Percentiles rank a stretch among this genome's conserved stretches.
Conservation (phyloP, 768 basidiomycete genomes). For the Lyophyllum semitale region DNA sequence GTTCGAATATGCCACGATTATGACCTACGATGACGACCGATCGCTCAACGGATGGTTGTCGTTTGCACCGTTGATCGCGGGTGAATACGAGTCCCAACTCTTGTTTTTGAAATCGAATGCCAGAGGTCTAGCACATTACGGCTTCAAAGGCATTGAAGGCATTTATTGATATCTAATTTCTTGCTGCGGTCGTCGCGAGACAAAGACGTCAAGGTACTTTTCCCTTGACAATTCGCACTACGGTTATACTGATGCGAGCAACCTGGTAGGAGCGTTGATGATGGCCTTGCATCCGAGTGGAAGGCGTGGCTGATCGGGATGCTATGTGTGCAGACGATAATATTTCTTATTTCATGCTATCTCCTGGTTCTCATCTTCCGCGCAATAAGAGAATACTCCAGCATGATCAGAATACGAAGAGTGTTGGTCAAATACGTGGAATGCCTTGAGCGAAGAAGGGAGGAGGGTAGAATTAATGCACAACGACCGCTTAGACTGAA, state of each 20-base stretch:
- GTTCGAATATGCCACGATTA: conserved; percentile 22
- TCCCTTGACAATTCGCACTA: not conserved
- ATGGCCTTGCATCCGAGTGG: not conserved
- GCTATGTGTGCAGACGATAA: no score
- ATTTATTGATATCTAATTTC: conserved; percentile 1
- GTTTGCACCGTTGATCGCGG: conserved; percentile 1
- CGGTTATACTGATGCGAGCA: not conserved
- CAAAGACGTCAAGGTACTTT: not conserved
- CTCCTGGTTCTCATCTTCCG: not conserved
- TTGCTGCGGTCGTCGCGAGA: not conserved
- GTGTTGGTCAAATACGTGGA: no score
- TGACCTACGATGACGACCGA: not conserved
- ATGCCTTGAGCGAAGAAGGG: no score
- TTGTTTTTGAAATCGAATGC: not conserved
- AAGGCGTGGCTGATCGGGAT: no score
- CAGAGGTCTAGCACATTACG: not conserved
- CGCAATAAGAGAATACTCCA: not conserved
- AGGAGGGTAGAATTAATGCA: no score
- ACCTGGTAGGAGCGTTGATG: not conserved
- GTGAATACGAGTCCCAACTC: not conserved
- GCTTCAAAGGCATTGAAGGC: conserved; percentile 1
- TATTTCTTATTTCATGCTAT: not conserved
- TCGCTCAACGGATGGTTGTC: not conserved
- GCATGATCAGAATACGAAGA: no score
- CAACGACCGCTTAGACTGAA: no score